phyloP scores from a whole-genome alignment of 2,329 filamentous ascomycete species.

The Aspergillus fumigatiaffinis region DNA sequence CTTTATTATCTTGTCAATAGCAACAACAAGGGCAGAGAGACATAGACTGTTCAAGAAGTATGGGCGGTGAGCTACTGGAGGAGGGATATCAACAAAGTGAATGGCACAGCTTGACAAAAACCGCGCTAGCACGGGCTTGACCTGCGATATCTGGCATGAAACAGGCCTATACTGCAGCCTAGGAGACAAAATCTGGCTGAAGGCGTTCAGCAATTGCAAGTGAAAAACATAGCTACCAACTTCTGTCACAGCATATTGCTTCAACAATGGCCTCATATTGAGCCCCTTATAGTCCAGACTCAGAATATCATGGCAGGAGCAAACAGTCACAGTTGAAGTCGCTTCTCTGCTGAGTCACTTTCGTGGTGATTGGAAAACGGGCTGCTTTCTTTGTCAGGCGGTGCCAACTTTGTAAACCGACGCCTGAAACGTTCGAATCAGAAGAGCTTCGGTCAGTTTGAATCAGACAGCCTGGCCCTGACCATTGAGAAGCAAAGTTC shows the following conservation, averaged over 20 bases:
- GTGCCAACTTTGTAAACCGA: not conserved
- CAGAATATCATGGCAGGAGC: not conserved
- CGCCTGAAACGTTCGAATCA: not conserved
- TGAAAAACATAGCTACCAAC: not conserved
- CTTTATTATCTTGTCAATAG: not conserved
- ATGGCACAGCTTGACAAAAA: conserved; percentile 1
- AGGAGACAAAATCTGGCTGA: not conserved
- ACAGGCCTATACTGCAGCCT: not conserved
- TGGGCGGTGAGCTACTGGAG: conserved; percentile 12
- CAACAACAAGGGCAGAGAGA: conserved; percentile 1
- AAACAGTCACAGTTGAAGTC: not conserved
- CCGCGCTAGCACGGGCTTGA: not conserved
- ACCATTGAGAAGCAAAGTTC: not conserved
- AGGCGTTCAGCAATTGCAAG: not conserved
- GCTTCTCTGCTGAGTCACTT: not conserved
- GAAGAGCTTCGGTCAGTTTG: not conserved
- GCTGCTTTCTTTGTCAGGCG: not conserved
- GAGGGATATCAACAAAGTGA: conserved; percentile 3
- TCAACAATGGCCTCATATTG: not conserved
- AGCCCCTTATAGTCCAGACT: not conserved
- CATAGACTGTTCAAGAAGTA: conserved; percentile 5
- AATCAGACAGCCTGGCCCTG: not conserved
- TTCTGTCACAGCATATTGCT: not conserved
- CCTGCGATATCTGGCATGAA: not conserved
- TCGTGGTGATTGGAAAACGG: not conserved